phyloP scores from a whole-genome alignment of 148 eudicot species.

The Vaccinium darrowii region DNA sequence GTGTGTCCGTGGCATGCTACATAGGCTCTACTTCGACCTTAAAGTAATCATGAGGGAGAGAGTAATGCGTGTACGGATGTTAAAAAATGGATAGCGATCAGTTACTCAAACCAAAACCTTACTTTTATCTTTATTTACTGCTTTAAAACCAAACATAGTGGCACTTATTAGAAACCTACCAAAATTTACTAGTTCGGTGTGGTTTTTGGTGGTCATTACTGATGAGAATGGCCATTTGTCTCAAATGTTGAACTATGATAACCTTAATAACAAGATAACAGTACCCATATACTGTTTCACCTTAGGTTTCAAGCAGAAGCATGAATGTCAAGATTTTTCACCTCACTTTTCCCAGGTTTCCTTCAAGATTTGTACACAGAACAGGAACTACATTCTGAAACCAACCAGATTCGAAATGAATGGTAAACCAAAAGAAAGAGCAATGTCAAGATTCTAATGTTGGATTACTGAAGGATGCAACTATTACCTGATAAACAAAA shows the following conservation, averaged over 20 bases:
- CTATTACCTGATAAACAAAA: conserved; percentile 82
- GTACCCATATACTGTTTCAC: not conserved
- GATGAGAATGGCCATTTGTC: not conserved
- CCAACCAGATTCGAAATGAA: not conserved
- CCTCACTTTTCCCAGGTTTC: conserved; percentile 86
- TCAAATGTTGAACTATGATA: conserved; percentile 2
- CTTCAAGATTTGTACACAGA: conserved; percentile 90
- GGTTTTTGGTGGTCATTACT: not conserved
- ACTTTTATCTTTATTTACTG: not conserved
- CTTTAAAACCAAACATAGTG: not conserved
- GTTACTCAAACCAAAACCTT: not conserved
- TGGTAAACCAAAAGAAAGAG: no score
- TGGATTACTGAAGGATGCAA: not conserved
- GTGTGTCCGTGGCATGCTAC: no score
- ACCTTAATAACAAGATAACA: not conserved
- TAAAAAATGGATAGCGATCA: not conserved
- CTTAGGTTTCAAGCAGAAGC: conserved; percentile 14
- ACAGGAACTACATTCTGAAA: conserved; percentile 96
- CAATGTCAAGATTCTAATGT: not conserved
- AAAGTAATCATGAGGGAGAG: not conserved
- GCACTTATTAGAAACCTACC: not conserved
- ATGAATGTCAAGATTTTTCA: conserved; percentile 33
- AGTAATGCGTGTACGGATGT: not conserved
- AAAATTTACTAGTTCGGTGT: not conserved
- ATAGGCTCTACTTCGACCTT: not conserved